A percentile compares a stretch with the other conserved stretches of the same genome.
Conservation (phyloP, 108 stramenopile species). For the Discostella stelligeroides region DNA sequence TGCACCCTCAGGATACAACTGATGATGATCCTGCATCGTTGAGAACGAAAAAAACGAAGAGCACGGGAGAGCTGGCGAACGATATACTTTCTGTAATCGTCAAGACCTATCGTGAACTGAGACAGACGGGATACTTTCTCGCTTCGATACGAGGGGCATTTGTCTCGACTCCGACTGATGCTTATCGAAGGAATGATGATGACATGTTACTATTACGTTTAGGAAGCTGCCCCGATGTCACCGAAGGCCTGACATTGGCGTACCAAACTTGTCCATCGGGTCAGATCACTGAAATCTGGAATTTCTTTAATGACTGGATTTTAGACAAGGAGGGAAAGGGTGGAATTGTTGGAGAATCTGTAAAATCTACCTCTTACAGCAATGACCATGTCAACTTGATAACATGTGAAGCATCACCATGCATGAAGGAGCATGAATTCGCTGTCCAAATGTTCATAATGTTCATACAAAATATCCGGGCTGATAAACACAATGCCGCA, state of each 20-base stretch:
- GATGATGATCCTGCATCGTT: neutral
- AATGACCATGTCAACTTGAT: neutral
- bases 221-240: constrained; percentile 7
- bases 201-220: constrained; percentile 3
- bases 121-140: constrained; percentile 59
- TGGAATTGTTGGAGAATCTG: neutral
- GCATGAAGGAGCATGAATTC: constrained; percentile 21
- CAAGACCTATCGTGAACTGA: constrained; percentile 55
- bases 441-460: constrained; percentile 45
- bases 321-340: neutral
- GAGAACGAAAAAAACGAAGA: neutral
- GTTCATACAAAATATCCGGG: constrained; percentile 38
- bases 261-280: constrained; percentile 45
- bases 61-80: constrained; percentile 7
- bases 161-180: neutral
- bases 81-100: constrained; percentile 44
- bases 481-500: constrained; percentile 41
- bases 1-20: neutral
- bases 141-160: constrained; percentile 25
- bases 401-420: neutral
- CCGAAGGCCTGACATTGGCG: constrained; percentile 12
- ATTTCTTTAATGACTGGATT: constrained; percentile 49
- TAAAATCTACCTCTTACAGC: neutral
- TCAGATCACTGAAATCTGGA: constrained; percentile 37
- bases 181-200: neutral